Evolutionary conservation across 805 yeast genomes (phyloP), one percentile per base, ranked within the genome.

Genomic region (Aciculoconidium aculeatum): DNA sequence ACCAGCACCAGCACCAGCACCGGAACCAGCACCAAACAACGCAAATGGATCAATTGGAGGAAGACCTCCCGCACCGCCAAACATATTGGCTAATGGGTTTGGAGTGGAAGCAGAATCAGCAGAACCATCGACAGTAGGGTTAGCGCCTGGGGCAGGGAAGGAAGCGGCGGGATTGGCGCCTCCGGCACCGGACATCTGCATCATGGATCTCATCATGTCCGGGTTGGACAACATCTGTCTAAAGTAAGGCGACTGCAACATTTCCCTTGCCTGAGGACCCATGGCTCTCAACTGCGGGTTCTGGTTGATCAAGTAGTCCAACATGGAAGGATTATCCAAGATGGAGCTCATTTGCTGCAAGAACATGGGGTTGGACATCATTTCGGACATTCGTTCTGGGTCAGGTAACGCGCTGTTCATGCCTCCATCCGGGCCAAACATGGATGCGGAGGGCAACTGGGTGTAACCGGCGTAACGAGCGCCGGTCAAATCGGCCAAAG

Each of bases 351-450:
- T 74, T 36, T 80, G 70, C 51, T 87, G 87, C 51, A 80, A 88
- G 44, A 84, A 72, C 59, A 74, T 66, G 22, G 97, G 98, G 42
- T 75, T 73, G 11, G 76, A 78, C 79, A 92, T 67, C 82, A 85
- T 75, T 32, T 69, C 65, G 19, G 75, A 63, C 57, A 90, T 51
- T 38, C 83, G 87, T 28, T 80, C 88, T 27, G 84, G 81, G 43
- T 75, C 77, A 8, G 94, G 88, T 45, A 79, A 61, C 4, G 15
- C 11, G 25, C 72, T 74, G 23, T 78, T 78, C 84, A 81, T 74
- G 11, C 96, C 97, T 22, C 94, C 95, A 54, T 88, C 96, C 15
- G 95, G 88, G 1, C 96, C 96, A 61, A 90, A 87, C 81, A 85
- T 72, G 25, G 79, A 74, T 1, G 86, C 85, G 3, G 83, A 70